Base-by-base conservation (phyloP, 768 basidiomycete species). In the Lentinula detonsa region DNA sequence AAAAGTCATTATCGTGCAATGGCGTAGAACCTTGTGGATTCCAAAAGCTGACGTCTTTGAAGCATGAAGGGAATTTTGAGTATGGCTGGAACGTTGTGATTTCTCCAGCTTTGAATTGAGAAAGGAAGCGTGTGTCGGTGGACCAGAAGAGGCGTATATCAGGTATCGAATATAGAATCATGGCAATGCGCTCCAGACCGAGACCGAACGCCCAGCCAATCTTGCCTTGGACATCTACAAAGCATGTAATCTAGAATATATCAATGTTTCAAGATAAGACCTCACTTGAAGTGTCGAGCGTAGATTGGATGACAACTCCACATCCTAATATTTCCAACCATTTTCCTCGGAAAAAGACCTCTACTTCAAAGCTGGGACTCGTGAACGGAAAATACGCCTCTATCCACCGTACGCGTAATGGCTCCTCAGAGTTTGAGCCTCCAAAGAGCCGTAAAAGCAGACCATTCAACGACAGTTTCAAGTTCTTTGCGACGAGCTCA, bases 61-160 rank as follows among this genome's bases (percentile, higher is more conserved):
- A 91, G 71, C 90, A 93, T 7, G 90, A 80, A 2, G 97, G 97
- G 71, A 92, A 95, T 73, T 88, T 93, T 11, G 94, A 96, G 75
- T 95, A 98, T 0, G 93, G 85, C 68, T 86, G 85, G 82, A 98
- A 99, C 1, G 85, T 81, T 10, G 81, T 84, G 65, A 99, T 90
- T 62, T 85, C 73, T 8, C 88, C 92, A 48, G 83, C 76, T 43
- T 78, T 73, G 73, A 99, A 99, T 67, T 99, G 97, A 11, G 84
- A 81, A 31, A 89, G 76, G 81, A 99, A 99, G 11, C 95, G 87
- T 16, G 82, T 67, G 68, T 99, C 97, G 53, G 76, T 74, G 2
- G 95, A 95, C 97, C 97, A 99, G 81, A 99, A 99, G 13, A 99
- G 78, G 16, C 97, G 90, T 70, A 99, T 98, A 72, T 99, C 97